phyloP scores from a whole-genome alignment of 1,284 basidiomycete genomes.

The Neotropicomus parvogracilis region DNA sequence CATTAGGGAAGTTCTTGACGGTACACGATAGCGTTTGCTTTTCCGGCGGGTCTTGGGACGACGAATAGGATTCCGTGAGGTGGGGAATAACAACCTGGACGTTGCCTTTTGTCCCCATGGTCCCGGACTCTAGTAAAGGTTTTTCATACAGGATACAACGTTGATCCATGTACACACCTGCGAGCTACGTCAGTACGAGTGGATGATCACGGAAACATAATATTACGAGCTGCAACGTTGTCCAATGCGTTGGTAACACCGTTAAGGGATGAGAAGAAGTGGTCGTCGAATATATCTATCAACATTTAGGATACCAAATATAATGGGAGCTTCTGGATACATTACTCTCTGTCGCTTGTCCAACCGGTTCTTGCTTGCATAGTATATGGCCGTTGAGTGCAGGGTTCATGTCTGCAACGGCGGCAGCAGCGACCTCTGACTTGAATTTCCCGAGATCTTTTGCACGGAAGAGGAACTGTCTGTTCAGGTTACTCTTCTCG shows the following conservation, averaged over 20 bases:
- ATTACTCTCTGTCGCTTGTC: slow-evolving; percentile 88
- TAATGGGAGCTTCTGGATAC: slow-evolving; percentile 14
- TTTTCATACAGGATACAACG: slow-evolving; percentile 98
- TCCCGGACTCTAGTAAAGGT: slow-evolving; percentile 95
- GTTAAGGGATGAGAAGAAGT: slow-evolving; percentile 86
- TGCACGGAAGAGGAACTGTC: slow-evolving; percentile 96
- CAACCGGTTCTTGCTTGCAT: slow-evolving; percentile 92
- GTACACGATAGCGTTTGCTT: slow-evolving; percentile 98
- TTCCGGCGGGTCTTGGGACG: slow-evolving; percentile 98
- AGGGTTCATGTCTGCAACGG: slow-evolving; percentile 96
- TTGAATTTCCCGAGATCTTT: slow-evolving; percentile 99
- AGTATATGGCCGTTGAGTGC: slow-evolving; percentile 86
- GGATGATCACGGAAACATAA: not conserved
- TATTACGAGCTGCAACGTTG: slow-evolving; percentile 91
- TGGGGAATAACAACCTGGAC: slow-evolving; percentile 95
- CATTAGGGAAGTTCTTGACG: slow-evolving; percentile 99
- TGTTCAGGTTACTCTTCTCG: slow-evolving; percentile 98
- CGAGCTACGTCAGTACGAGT: slow-evolving; percentile 7
- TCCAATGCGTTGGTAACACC: slow-evolving; percentile 99
- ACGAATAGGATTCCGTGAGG: slow-evolving; percentile 96
- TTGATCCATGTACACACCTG: slow-evolving; percentile 97
- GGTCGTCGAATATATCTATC: slow-evolving; percentile 83
- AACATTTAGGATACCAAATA: slow-evolving; percentile 3
- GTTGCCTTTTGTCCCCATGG: slow-evolving; percentile 98
- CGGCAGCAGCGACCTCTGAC: slow-evolving; percentile 89